Evolutionary conservation across 2,329 filamentous ascomycete species (phyloP), one percentile per base, ranked within the genome.

Genomic region (Verticillium zaregamsianum): DNA sequence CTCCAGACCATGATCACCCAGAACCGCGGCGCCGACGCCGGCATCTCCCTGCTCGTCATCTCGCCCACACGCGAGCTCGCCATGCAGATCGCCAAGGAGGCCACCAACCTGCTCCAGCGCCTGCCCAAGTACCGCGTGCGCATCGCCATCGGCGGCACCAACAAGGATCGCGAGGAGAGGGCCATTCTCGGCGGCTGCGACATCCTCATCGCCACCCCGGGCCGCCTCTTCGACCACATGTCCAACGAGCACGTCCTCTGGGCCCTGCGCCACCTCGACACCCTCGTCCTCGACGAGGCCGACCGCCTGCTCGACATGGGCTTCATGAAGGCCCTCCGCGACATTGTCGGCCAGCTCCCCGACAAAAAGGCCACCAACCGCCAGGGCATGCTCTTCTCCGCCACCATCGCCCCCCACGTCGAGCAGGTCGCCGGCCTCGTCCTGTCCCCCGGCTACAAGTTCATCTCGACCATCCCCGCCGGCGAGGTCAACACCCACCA

Each of bases 301-400:
- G 91, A 95, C 70, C 81, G 91, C 39, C 83, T 96, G 45, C 84
- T 96, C 3, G 92, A 96, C 71, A 87, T 93, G 72, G 92, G 94
- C 67, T 96, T 96, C 71, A 87, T 91, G n/a, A 86, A 87, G 2
- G 87, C 90, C 11, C 80, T 96, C 3, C 86, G 90, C 72, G 90
- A 91, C 68, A 93, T 96, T 63, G 81, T 96, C 23, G 81, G 84
- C 66, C 84, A 87, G 12, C 80, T 96, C 4, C 91, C 91, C 0
- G 75, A 83, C 63, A 86, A 88, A 72, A 72, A 77, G 2, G 73
- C 81, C 59, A 83, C 86, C 32, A 80, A 87, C 62, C 76, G 85
- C 59, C 87, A 89, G 66, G 92, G 92, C 58, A 92, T 91, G 80
- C 86, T 95, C 56, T 96, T 95, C 80, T 93, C 89, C 3, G 92